Conservation (phyloP, 805 yeast species). For the Ogataea zsoltii region DNA sequence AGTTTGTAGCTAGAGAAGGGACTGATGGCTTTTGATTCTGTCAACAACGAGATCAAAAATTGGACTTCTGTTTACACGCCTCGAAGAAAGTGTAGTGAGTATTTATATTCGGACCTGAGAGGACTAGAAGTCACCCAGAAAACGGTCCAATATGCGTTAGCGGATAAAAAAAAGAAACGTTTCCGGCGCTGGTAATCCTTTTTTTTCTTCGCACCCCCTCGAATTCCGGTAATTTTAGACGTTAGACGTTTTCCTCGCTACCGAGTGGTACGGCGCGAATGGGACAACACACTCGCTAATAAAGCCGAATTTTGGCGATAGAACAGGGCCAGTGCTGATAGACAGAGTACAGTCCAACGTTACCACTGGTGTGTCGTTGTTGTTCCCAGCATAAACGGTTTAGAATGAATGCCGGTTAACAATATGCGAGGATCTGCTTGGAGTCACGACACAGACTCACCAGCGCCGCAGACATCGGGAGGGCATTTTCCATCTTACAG, state of each 20-base stretch:
- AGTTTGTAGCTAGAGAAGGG: conserved; percentile 1
- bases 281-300: no score
- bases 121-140: not conserved
- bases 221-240: not conserved
- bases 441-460: no score
- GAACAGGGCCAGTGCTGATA: no score
- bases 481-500: not conserved
- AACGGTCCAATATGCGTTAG: not conserved
- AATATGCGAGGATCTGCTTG: not conserved
- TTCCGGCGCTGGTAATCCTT: not conserved
- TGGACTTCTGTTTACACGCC: no score
- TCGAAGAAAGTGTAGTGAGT: not conserved
- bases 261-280: not conserved
- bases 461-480: not conserved
- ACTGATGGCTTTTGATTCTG: no score
- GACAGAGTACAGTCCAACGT: no score
- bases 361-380: no score
- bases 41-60: no score
- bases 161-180: conserved; percentile 6
- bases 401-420: not conserved
- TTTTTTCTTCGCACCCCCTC: conserved; percentile 2
- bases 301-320: no score
- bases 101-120: conserved; percentile 1
- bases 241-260: not conserved
- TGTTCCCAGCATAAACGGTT: no score